Base-by-base conservation (phyloP, 2,329 filamentous ascomycete species). In the Amylocarpus encephaloides region DNA sequence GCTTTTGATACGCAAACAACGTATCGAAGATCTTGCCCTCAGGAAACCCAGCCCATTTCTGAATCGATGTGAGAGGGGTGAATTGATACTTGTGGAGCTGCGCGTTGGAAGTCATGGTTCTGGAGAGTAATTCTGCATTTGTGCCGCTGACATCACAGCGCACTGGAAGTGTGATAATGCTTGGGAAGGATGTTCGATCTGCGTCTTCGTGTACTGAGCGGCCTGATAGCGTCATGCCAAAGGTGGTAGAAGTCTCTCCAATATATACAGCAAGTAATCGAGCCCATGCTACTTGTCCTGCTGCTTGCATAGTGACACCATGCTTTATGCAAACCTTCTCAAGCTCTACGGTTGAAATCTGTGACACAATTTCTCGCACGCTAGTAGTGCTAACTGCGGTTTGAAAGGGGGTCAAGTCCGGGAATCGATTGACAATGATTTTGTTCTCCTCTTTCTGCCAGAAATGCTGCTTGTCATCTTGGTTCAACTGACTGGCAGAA, bases 151-250 rank as follows among this genome's bases (percentile, higher is more conserved):
- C 74, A 18, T 72, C 66, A n/a, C 79, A 78, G 10, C 83, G 66
- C 1, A 93, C 75, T 0, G 92, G 92, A 2, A 95, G 67, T 0
- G 90, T 95, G 0, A 85, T 83, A 49, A 96, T 80, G 63, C 86
- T 92, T 0, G 92, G 91, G 46, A 96, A 87, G 0, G 80, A 74
- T 4, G 78, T 76, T 5, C 73, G 64, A 15, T 77, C 73, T 0
- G 82, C 79, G n/a, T 75, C 71, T 3, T 83, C 75, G 0, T 75
- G 74, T 3, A 77, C 62, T 29, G 71, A 81, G 32, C 89, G 75
- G 1, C 89, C 89, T 7, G 91, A 91, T 6, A 95, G 72, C 0
- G 91, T 87, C 12, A 86, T 75, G 0, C 91, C 92, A 64, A 93
- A 95, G 0, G 84, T 83, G 0, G 93, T 82, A 5, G 76, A 76